Conservation (phyloP, 352 stramenopile genomes). For the Pythium biforme region DNA sequence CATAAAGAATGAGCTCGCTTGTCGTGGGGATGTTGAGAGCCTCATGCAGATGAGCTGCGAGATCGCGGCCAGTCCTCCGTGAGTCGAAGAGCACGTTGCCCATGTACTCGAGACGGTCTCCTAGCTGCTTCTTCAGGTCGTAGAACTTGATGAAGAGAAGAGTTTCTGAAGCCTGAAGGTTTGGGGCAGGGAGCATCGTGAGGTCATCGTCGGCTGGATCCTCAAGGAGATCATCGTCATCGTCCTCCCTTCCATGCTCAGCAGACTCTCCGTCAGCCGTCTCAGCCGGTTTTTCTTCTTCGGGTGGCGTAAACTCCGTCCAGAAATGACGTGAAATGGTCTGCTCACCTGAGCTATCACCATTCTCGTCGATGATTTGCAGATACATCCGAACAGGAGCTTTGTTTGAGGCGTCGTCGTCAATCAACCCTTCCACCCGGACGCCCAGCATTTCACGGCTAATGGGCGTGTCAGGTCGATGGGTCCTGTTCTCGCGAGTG, state of each 20-base stretch:
- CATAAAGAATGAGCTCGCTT: slow-evolving; percentile 64
- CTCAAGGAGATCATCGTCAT: slow-evolving; percentile 17
- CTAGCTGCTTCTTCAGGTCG: slow-evolving; percentile 54
- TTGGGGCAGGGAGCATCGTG: slow-evolving; percentile 1
- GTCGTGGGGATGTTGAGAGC: slow-evolving; percentile 48
- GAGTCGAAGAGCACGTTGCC: slow-evolving; percentile 76
- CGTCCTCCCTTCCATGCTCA: slow-evolving; percentile 22
- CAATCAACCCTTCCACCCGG: slow-evolving; percentile 61
- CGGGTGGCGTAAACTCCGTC: slow-evolving; percentile 54
- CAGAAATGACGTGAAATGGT: slow-evolving; percentile 56
- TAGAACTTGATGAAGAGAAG: slow-evolving; percentile 88
- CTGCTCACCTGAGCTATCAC: background rate
- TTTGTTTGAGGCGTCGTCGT: slow-evolving; percentile 71
- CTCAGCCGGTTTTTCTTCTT: slow-evolving; percentile 11
- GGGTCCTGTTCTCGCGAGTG: slow-evolving; percentile 79
- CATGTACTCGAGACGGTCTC: slow-evolving; percentile 73
- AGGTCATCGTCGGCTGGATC: slow-evolving; percentile 4
- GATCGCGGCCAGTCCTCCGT: slow-evolving; percentile 50
- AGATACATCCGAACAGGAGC: slow-evolving; percentile 69
- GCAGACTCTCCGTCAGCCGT: background rate
- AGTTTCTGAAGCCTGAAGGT: slow-evolving; percentile 38
- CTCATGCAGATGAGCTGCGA: slow-evolving; percentile 51
- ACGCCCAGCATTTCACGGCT: slow-evolving; percentile 38
- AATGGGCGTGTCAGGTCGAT: slow-evolving; percentile 66
- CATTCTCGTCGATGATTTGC: slow-evolving; percentile 47